These are phyloP conservation scores for Paecilomyces sp. DNA, from an alignment of 2,329 filamentous ascomycete species.

Conservation along the genomic window DNA sequence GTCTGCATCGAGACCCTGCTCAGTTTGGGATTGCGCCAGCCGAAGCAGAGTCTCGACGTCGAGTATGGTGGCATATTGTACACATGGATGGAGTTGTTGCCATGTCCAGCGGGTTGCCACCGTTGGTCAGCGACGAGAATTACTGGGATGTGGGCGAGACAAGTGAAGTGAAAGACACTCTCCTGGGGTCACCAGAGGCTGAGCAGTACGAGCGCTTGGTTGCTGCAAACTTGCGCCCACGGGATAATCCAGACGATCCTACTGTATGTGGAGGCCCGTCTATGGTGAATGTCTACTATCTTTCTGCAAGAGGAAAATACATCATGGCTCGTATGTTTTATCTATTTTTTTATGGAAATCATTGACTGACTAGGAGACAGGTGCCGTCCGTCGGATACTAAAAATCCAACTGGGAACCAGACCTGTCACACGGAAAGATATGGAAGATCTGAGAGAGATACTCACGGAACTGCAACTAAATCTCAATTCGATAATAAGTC, in stretches of 20 bases:
- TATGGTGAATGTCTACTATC: constrained; percentile 37
- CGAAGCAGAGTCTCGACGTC: constrained; percentile 39
- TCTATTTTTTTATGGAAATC: background rate
- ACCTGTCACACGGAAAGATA: constrained; percentile 34
- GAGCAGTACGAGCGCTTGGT: constrained; percentile 30
- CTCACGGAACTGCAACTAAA: constrained; percentile 35
- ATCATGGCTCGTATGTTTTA: constrained; percentile 34
- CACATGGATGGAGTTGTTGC: constrained; percentile 44
- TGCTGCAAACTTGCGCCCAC: constrained; percentile 21
- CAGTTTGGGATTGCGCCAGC: constrained; percentile 39
- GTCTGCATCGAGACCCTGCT: constrained; percentile 42
- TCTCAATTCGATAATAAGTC: constrained; percentile 35
- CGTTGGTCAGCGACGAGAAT: constrained; percentile 39
- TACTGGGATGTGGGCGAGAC: constrained; percentile 42
- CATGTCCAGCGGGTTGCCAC: constrained; percentile 42
- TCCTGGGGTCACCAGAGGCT: constrained; percentile 31
- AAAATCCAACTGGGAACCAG: constrained; percentile 40
- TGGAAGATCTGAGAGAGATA: constrained; percentile 37
- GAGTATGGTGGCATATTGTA: constrained; percentile 44
- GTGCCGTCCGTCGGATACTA: constrained; percentile 35
- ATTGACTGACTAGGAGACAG: constrained; percentile 13
- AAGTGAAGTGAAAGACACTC: constrained; percentile 41
- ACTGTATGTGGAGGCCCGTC: constrained; percentile 32
- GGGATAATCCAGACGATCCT: constrained; percentile 36
- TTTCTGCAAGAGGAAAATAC: constrained; percentile 38